Conservation (phyloP, 495 filamentous ascomycete species). For the Cryomyces minteri region DNA sequence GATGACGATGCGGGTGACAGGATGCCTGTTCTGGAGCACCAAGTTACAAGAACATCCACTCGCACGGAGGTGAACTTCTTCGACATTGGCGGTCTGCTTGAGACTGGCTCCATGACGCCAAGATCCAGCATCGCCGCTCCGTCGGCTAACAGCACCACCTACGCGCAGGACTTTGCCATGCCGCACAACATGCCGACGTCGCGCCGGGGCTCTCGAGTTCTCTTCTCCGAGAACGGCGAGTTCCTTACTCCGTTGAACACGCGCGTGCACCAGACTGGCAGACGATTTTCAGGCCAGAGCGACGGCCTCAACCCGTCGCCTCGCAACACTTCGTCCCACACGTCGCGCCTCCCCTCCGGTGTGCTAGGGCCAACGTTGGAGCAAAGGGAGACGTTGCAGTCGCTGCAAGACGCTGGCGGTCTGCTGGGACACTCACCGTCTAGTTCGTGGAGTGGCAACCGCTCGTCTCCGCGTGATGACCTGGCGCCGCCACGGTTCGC, state of each 20-base stretch:
- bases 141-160: conserved; percentile 10
- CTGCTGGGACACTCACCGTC: background rate
- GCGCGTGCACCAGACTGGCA: conserved; percentile 5
- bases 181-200: conserved; percentile 11
- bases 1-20: conserved; percentile 10
- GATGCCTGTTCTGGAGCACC: background rate
- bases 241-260: conserved; percentile 20
- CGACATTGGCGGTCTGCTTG: conserved; percentile 20
- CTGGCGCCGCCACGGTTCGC: background rate
- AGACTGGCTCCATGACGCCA: conserved; percentile 4
- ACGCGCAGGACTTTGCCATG: conserved; percentile 20
- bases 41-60: conserved; percentile 7
- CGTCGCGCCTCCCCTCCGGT: conserved; percentile 1
- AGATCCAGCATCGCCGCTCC: conserved; percentile 1
- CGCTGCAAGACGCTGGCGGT: conserved; percentile 10
- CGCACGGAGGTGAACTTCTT: conserved; percentile 16
- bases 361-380: conserved; percentile 7
- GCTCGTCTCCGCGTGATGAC: background rate
- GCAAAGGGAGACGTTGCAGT: conserved; percentile 4
- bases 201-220: background rate
- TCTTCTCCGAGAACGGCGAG: conserved; percentile 16
- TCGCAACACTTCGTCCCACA: background rate
- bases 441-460: background rate
- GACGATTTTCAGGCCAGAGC: conserved; percentile 1
- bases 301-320: conserved; percentile 6